Evolutionary conservation across 768 basidiomycete genomes (phyloP).

Genomic region (Auricularia auricula-judae): DNA sequence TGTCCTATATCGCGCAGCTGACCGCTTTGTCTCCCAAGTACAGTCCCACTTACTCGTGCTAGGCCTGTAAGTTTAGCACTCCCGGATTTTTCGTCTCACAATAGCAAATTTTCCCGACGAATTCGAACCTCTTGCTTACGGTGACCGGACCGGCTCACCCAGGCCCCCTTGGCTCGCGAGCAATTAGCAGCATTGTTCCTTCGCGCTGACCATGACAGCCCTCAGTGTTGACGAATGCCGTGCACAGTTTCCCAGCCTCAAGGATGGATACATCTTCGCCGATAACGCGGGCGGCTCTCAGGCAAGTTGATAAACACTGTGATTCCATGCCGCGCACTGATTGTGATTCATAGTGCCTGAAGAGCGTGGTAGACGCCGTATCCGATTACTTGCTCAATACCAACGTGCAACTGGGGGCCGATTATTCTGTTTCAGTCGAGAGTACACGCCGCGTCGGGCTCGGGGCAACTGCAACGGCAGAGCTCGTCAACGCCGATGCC

Average conservation of each 20-base stretch:
- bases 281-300: constrained; percentile 76
- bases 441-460: constrained; percentile 42
- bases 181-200: too few species aligned
- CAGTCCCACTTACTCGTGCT: too few species aligned
- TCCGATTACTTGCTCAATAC: constrained; percentile 59
- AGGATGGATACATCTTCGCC: constrained; percentile 50
- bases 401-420: constrained; percentile 65
- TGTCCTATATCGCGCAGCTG: too few species aligned
- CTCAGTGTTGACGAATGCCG: constrained; percentile 43
- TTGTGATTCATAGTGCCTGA: constrained; percentile 19
- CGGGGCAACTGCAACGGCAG: constrained; percentile 39
- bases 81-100: too few species aligned
- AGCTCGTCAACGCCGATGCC: constrained; percentile 54
- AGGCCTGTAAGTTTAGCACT: too few species aligned
- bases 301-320: constrained; percentile 11
- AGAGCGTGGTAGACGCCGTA: constrained; percentile 45
- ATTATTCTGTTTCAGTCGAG: constrained; percentile 46
- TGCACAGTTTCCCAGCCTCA: constrained; percentile 51
- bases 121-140: too few species aligned
- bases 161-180: too few species aligned
- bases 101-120: too few species aligned
- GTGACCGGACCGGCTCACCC: too few species aligned
- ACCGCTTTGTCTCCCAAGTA: too few species aligned
- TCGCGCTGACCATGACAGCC: not conserved
- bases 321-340: not conserved